phyloP scores from a whole-genome alignment of 108 stramenopile genomes.

The Cylindrotheca fusiformis region DNA sequence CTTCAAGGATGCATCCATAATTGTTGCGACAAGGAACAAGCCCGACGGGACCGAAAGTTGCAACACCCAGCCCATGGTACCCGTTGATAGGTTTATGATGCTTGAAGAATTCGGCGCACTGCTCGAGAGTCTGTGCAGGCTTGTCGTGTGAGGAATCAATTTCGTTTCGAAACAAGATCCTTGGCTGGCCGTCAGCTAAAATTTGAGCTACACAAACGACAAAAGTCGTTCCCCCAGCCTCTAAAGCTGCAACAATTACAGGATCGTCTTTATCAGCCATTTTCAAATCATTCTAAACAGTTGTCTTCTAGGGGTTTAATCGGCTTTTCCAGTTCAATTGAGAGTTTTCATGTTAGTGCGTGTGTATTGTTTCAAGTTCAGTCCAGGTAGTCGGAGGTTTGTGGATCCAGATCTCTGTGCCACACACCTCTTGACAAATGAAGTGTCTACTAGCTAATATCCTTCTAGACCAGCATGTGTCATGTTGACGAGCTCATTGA shows the following conservation, averaged over 20 bases:
- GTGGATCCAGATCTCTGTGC: no score
- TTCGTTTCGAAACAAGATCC: constrained; percentile 42
- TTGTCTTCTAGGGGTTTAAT: no score
- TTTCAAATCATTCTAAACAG: no score
- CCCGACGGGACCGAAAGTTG: constrained; percentile 93
- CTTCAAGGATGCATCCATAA: constrained; percentile 84
- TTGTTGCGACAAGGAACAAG: constrained; percentile 34
- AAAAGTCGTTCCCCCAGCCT: constrained; percentile 96
- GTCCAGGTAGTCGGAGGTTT: no score
- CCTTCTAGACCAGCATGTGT: no score
- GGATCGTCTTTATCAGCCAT: no score
- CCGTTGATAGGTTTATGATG: constrained; percentile 30
- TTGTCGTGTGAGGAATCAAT: constrained; percentile 50
- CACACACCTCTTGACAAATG: no score
- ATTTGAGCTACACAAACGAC: constrained; percentile 64
- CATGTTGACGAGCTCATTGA: no score
- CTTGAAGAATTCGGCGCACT: constrained; percentile 46
- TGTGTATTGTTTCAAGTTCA: no score
- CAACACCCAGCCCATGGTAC: constrained; percentile 87
- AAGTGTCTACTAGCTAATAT: no score
- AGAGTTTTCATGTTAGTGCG: no score
- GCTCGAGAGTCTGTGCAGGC: constrained; percentile 46
- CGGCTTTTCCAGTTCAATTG: no score
- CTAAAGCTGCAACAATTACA: constrained; percentile 81
- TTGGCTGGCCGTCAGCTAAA: constrained; percentile 20